Evolutionary conservation across 2,329 filamentous ascomycete species (phyloP).

Genomic region (Blastomyces silverae): DNA sequence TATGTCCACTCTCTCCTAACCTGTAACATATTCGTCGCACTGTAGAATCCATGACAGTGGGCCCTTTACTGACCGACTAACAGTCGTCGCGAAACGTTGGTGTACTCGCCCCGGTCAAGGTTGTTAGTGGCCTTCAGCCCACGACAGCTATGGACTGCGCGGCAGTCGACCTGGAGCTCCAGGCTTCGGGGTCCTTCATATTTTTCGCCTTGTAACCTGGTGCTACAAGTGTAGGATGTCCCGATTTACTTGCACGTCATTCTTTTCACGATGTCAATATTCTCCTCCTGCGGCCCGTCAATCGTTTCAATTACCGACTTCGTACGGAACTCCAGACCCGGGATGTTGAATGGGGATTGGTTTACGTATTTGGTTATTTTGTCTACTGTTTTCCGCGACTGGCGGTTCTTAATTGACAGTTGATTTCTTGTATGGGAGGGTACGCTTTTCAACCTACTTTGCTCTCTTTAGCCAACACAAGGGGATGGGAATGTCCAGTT

Average conservation of each 20-base stretch:
- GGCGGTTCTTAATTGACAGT: background rate
- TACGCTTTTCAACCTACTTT: background rate
- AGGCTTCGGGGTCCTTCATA: background rate
- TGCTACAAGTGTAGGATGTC: background rate
- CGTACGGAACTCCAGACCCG: background rate
- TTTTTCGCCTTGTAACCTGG: constrained; percentile 1
- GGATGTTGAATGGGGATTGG: background rate
- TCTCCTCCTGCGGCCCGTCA: background rate
- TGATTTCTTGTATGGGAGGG: background rate
- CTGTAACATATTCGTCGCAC: constrained; percentile 25
- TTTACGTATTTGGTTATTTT: background rate
- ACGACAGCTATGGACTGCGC: constrained; percentile 3
- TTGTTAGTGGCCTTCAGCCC: constrained; percentile 30
- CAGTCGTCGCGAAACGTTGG: constrained; percentile 28
- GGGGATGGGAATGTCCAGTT: background rate
- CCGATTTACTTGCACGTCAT: constrained; percentile 3
- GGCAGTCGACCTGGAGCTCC: constrained; percentile 6
- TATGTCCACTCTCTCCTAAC: constrained; percentile 20
- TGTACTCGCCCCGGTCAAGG: constrained; percentile 32
- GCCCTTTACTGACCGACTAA: constrained; percentile 26
- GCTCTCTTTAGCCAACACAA: background rate
- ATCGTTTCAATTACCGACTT: background rate
- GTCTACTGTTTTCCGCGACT: background rate
- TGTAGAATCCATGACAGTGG: constrained; percentile 25
- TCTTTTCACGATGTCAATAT: constrained; percentile 1